phyloP scores from a whole-genome alignment of 1,284 basidiomycete species.

The Rhodotorula sp. region DNA sequence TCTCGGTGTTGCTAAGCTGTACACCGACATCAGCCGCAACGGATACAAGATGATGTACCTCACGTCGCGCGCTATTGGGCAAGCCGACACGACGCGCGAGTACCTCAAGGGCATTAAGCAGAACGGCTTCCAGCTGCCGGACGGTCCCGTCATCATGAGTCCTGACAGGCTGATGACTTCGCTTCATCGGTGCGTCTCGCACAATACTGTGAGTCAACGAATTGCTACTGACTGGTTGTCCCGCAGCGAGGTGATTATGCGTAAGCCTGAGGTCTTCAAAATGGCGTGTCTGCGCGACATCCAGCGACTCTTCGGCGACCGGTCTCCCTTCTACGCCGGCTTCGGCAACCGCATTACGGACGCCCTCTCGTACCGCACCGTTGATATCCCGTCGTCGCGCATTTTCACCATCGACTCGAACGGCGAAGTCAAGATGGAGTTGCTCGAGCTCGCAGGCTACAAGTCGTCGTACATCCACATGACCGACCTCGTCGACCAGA shows the following conservation, averaged over 20 bases:
- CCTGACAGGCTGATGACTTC: conserved; percentile 94
- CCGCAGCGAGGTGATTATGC: conserved; percentile 91
- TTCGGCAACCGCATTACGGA: conserved; percentile 99
- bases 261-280: conserved; percentile 99
- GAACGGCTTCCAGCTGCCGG: conserved; percentile 90
- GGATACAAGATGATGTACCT: conserved; percentile 99
- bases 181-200: conserved; percentile 71
- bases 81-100: conserved; percentile 94
- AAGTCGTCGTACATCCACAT: conserved; percentile 95
- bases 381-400: conserved; percentile 87
- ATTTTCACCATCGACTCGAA: conserved; percentile 98
- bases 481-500: conserved; percentile 98
- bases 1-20: conserved; percentile 93
- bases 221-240: not conserved
- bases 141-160: conserved; percentile 99
- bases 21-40: conserved; percentile 91
- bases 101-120: conserved; percentile 95
- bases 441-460: conserved; percentile 92
- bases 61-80: conserved; percentile 95
- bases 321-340: conserved; percentile 85
- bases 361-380: conserved; percentile 91
- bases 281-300: conserved; percentile 99
- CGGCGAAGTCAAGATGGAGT: conserved; percentile 96
- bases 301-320: conserved; percentile 76
- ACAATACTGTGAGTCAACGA: too few species aligned